Percentiles rank a stretch among this genome's conserved stretches.
Evolutionary conservation across 176 grass and related monocot genomes (phyloP).

Genomic region (Musa beccarii): DNA sequence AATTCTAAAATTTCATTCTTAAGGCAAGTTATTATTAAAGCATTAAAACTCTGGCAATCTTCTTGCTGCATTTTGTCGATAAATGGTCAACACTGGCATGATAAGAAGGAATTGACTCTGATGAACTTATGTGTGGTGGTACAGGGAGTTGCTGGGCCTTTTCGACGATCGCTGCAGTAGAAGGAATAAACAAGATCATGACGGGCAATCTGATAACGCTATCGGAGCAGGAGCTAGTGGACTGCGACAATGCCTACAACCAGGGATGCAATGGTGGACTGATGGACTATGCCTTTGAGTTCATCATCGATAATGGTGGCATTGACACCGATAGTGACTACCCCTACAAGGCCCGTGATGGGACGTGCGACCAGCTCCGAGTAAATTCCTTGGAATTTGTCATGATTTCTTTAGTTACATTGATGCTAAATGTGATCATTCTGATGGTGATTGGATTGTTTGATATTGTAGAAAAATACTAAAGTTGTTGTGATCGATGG

Average conservation of each 20-base stretch:
- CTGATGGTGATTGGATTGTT: not conserved
- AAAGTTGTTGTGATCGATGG: constrained; percentile 26
- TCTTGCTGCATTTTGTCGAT: not conserved
- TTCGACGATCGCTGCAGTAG: constrained; percentile 29
- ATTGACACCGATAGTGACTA: constrained; percentile 25
- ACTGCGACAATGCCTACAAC: constrained; percentile 25
- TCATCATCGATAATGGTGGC: constrained; percentile 25
- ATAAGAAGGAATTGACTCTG: not conserved
- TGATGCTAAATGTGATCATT: too few species aligned
- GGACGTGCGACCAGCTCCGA: constrained; percentile 2
- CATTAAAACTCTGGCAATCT: not conserved
- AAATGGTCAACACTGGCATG: not conserved
- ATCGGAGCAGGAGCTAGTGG: constrained; percentile 36
- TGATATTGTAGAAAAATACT: constrained; percentile 1
- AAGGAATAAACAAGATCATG: constrained; percentile 33
- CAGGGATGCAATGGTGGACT: constrained; percentile 26
- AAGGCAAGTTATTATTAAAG: not conserved
- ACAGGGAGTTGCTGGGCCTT: constrained; percentile 44
- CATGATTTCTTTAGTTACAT: too few species aligned
- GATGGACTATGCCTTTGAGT: constrained; percentile 32
- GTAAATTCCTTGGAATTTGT: not conserved
- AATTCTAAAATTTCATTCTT: not conserved
- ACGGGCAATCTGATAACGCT: constrained; percentile 19
- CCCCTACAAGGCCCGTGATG: constrained; percentile 17
- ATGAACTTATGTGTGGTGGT: not conserved